A percentile compares a stretch with the other conserved stretches of the same genome.
phyloP scores from a whole-genome alignment of 495 filamentous ascomycete species.

The Chlorociboria aeruginascens region DNA sequence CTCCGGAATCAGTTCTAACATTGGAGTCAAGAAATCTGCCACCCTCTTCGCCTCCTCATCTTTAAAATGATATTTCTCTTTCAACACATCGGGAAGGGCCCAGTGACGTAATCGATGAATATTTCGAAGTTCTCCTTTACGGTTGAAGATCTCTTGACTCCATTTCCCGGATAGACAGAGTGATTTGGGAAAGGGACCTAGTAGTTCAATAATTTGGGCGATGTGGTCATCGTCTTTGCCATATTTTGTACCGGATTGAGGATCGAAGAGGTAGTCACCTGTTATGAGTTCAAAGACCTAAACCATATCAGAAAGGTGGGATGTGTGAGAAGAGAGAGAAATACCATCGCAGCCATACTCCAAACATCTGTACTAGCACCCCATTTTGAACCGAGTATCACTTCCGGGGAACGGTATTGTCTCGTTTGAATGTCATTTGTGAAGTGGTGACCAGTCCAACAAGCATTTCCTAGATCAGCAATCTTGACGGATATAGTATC shows the following conservation, averaged over 20 bases:
- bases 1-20: constrained; percentile 83
- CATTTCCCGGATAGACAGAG: constrained; percentile 88
- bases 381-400: constrained; percentile 95
- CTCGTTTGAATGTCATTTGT: constrained; percentile 98
- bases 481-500: constrained; percentile 98
- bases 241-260: constrained; percentile 97
- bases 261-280: constrained; percentile 97
- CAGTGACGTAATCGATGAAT: constrained; percentile 96
- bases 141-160: constrained; percentile 98
- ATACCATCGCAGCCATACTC: constrained; percentile 99
- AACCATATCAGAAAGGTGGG: not conserved
- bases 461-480: constrained; percentile 94
- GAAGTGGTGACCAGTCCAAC: constrained; percentile 98
- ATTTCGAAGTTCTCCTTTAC: constrained; percentile 93
- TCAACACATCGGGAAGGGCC: constrained; percentile 86
- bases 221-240: constrained; percentile 99
- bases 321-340: constrained; percentile 10
- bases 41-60: constrained; percentile 66
- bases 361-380: constrained; percentile 97
- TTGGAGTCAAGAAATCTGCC: constrained; percentile 76
- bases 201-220: constrained; percentile 95
- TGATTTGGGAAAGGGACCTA: constrained; percentile 86
- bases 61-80: constrained; percentile 93
- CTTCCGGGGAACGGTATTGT: constrained; percentile 94
- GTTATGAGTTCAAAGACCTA: constrained; percentile 97